phyloP scores from a whole-genome alignment of 129 eudicot genomes.

The Centrapalus pauciflorus region DNA sequence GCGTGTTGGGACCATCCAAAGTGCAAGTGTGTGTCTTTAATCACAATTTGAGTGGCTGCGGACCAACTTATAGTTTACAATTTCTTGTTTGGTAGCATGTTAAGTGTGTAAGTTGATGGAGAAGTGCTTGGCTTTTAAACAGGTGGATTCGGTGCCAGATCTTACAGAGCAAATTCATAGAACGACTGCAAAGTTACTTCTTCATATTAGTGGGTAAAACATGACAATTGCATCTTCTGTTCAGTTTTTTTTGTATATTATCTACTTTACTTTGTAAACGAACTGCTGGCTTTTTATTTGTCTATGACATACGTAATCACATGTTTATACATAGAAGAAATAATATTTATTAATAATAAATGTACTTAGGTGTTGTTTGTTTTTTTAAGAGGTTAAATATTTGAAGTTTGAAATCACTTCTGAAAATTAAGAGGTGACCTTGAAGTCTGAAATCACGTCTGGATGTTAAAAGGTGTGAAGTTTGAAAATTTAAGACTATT shows the following conservation, averaged over 20 bases:
- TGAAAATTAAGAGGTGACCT: no score
- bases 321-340: not conserved
- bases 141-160: slow-evolving; percentile 97
- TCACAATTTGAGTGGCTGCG: not conserved
- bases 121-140: slow-evolving; percentile 7
- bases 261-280: slow-evolving; percentile 10
- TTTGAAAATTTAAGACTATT: no score
- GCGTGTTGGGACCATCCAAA: not conserved
- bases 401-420: no score
- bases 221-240: slow-evolving; percentile 7
- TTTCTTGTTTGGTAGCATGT: not conserved
- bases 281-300: not conserved
- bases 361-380: no score
- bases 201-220: slow-evolving; percentile 89
- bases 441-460: no score
- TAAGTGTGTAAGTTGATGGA: not conserved
- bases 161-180: slow-evolving; percentile 75
- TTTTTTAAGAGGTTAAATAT: no score
- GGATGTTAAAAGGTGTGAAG: no score
- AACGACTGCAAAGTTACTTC: slow-evolving; percentile 85
- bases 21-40: not conserved
- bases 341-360: not conserved
- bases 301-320: not conserved
- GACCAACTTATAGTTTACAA: not conserved
- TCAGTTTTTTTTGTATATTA: slow-evolving; percentile 1